Evolutionary conservation across 2,329 filamentous ascomycete species (phyloP), one percentile per base, ranked within the genome.

Genomic region (Stagonosporopsis cucurbitacearum): DNA sequence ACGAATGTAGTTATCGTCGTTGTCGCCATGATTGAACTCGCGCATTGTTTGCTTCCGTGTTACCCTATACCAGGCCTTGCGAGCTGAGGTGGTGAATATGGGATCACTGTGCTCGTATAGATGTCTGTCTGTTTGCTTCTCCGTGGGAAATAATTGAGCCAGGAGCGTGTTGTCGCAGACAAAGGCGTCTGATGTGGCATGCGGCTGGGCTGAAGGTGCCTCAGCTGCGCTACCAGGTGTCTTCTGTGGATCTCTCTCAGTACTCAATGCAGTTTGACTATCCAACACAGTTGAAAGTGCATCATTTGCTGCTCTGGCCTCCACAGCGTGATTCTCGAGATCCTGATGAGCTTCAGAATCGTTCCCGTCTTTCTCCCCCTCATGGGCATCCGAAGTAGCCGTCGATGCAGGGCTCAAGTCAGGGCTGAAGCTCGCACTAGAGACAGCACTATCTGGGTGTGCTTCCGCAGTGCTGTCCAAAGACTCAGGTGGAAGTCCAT

Each of bases 51-150:
- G 68, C 40, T 69, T 70, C 9, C 75, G 70, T 1, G 73, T 77
- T 2, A 77, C 54, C 11, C 74, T 67, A 51, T 77, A 77, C 75
- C 75, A 77, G 8, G 74, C 66, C 59, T 76, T 77, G 5, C 74
- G 69, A 15, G 70, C 63, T 11, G 70, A 68, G 4, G 69, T 76
- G 0, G 74, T 68, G 37, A 65, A 67, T 23, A 76, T 66, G 0
- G 74, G 69, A 49, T 72, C 68, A 15, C 71, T 67, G 25, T 67
- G 65, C 1, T 67, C 53, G 3, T 66, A 63, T 2, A 59, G 41
- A 6, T 60, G 42, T 6, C 68, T 50, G 15, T 50, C 36, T 2
- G 26, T 19, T 20, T 39, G 25, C 19, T 54, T 51, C 2, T 41
- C 36, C 12, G 51, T 20, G 7, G 70, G 66, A 33, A 75, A 75